A percentile compares a stretch with the other conserved stretches of the same genome.
phyloP scores from a whole-genome alignment of 345 rosid species.

The Gossypium turneri region DNA sequence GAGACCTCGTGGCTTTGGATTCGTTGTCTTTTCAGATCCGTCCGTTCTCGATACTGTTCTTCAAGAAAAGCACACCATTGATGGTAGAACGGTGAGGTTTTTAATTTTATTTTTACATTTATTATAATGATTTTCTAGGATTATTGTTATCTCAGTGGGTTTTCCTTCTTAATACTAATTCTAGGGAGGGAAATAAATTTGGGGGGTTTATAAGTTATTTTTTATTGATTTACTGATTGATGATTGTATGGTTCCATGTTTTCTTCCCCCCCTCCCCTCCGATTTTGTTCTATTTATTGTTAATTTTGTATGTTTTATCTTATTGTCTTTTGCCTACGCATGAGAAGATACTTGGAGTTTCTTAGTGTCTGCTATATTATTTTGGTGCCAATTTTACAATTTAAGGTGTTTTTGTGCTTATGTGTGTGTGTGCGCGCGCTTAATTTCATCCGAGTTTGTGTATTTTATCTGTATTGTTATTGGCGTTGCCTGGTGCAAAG shows the following conservation, averaged over 20 bases:
- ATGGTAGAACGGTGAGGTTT: constrained; percentile 66
- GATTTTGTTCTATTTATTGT: not conserved
- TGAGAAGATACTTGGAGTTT: not conserved
- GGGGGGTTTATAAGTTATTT: not conserved
- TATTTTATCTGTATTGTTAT: not conserved
- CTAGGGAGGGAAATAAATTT: not conserved
- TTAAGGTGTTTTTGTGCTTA: not conserved
- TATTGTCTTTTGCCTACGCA: not conserved
- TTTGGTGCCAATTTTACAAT: not conserved
- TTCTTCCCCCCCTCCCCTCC: not conserved
- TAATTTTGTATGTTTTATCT: not conserved
- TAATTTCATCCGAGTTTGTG: not conserved
- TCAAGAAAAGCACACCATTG: constrained; percentile 39
- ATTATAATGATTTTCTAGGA: not conserved
- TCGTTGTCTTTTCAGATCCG: constrained; percentile 68
- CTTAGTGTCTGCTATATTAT: not conserved
- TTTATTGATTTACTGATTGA: not conserved
- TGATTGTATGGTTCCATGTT: not conserved
- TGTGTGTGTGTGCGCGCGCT: not conserved
- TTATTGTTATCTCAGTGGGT: not conserved
- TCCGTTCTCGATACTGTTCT: not conserved
- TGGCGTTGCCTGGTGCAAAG: not conserved
- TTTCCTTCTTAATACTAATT: not conserved
- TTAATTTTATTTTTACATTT: not conserved
- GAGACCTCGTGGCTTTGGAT: constrained; percentile 81